phyloP scores from a whole-genome alignment of 1,284 basidiomycete species.

The Mycena sp. region DNA sequence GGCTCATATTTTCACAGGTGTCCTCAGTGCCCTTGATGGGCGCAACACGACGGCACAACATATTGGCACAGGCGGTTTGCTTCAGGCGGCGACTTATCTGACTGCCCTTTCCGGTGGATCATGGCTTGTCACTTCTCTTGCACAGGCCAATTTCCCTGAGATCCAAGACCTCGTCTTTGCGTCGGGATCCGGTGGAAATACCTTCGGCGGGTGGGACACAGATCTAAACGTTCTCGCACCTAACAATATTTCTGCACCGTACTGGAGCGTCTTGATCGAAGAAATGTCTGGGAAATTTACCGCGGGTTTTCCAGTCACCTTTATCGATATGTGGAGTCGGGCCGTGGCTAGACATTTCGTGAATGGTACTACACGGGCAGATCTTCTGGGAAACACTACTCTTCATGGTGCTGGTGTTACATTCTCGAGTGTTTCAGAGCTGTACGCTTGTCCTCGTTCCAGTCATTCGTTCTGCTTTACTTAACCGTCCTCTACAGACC shows the following conservation, averaged over 20 bases:
- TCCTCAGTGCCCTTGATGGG: constrained; percentile 7
- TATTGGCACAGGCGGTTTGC: constrained; percentile 1
- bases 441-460: neutral
- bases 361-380: constrained; percentile 1
- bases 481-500: neutral
- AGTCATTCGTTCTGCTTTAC: neutral
- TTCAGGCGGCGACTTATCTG: constrained; percentile 6
- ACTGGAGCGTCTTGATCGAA: neutral
- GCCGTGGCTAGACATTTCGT: neutral
- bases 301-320: constrained; percentile 6
- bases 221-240: neutral
- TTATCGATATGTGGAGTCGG: constrained; percentile 1
- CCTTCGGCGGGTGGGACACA: neutral
- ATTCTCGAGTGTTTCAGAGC: neutral
- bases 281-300: neutral
- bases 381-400: neutral
- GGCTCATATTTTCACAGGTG: constrained; percentile 3
- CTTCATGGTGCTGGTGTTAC: neutral
- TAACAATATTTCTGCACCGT: neutral
- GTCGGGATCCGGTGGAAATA: neutral
- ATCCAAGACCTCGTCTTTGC: constrained; percentile 3
- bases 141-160: constrained; percentile 8
- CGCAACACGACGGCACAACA: neutral
- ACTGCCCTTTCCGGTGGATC: neutral
- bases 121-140: constrained; percentile 10